Conservation (phyloP, 1,284 basidiomycete species). For the Cryptococcus sp. region DNA sequence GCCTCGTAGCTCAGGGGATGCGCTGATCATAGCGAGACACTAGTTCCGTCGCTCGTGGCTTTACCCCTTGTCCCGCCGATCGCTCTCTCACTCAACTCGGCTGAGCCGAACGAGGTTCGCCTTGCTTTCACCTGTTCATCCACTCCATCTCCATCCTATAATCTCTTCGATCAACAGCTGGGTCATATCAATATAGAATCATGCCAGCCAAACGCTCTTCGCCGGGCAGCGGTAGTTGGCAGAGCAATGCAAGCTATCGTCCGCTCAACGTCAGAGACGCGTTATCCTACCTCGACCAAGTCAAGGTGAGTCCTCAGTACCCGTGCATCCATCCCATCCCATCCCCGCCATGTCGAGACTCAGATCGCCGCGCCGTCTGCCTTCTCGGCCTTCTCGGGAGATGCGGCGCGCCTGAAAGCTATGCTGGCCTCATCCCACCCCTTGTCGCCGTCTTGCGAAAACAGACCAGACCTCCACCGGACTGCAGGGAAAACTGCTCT, state of each 20-base stretch:
- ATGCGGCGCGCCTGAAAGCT: background rate
- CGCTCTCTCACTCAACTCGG: too few relatives aligned
- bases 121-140: too few relatives aligned
- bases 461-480: background rate
- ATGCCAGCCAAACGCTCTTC: conserved; percentile 1
- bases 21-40: too few relatives aligned
- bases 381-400: background rate
- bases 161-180: too few relatives aligned
- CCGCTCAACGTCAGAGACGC: conserved; percentile 68
- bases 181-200: background rate
- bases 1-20: too few relatives aligned
- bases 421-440: background rate
- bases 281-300: conserved; percentile 94
- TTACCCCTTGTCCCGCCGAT: too few relatives aligned
- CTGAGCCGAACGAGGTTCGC: too few relatives aligned
- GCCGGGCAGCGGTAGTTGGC: background rate
- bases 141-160: too few relatives aligned
- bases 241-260: conserved; percentile 29
- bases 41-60: too few relatives aligned
- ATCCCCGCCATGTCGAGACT: background rate
- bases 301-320: conserved; percentile 64
- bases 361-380: background rate
- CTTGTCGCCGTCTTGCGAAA: background rate
- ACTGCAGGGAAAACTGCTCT: background rate
- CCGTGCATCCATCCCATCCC: background rate